Evolutionary conservation across 352 stramenopile genomes (phyloP), one percentile per base, ranked within the genome.

Genomic region (Globisporangium middletonii): DNA sequence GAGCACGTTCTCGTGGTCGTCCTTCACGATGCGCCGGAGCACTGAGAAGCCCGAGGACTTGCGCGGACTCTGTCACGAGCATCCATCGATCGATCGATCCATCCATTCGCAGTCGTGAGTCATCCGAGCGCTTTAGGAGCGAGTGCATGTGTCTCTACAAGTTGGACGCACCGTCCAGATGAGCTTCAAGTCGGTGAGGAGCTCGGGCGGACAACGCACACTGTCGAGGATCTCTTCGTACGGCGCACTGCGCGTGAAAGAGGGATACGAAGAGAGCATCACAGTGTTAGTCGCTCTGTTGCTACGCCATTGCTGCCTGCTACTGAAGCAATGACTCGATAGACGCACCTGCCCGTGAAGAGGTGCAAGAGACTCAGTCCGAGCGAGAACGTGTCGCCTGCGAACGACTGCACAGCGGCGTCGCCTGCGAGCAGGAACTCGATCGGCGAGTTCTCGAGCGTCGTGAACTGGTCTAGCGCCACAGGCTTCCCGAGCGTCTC

Each of bases 201-300:
- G 71, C 30, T 75, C 72, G 27, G 60, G n/a, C 16, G 96, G 96
- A 61, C 96, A 99, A 15, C 64, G 61, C 15, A 99, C 96, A 48
- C 85, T 72, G 52, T 97, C 86, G 23, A 99, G 65, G 30, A 99
- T 90, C 67, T 99, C 97, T 92, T 99, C 97, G 67, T 99, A 99
- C 2, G 97, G 97, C 44, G 74, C 84, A 63, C 95, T 89, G 50
- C 9, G 15, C 16, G 15, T 16, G 33, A 6, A 41, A 41, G 3
- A 5, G 0, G 19, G 26, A 2, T 19, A 23, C 23, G 13, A 23
- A 12, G 1, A 26, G 27, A 11, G 27, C 26, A n/a, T 19, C 23
- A 38, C 7, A 13, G 13, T 11, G 33, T 38, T 38, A 38, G 33
- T 38, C 26, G 23, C 46, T 15, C 26, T 23, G 12, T 12, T 35